Percentiles rank a stretch among this genome's conserved stretches.
Conservation (phyloP, 805 yeast genomes). For the Zygosaccharomyces bisporus region DNA sequence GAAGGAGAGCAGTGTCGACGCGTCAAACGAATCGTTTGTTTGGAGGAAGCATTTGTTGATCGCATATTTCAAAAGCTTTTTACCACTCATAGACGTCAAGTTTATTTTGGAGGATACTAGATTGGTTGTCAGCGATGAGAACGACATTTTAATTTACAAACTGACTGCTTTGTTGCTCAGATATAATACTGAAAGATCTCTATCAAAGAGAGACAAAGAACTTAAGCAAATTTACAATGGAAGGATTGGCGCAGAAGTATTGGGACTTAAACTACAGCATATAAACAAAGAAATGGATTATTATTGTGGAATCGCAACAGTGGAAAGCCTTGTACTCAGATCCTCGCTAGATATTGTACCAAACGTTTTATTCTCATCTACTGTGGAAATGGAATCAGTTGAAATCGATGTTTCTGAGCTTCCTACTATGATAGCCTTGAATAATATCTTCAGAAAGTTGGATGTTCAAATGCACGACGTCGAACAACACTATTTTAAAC, state of each 20-base stretch:
- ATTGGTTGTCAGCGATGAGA: constrained; percentile 33
- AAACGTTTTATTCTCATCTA: constrained; percentile 13
- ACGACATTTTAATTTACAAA: constrained; percentile 31
- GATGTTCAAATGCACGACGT: constrained; percentile 29
- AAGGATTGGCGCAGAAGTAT: constrained; percentile 20
- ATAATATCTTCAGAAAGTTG: constrained; percentile 22
- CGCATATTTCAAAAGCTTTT: constrained; percentile 24
- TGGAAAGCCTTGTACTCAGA: constrained; percentile 24
- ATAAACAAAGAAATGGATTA: constrained; percentile 16
- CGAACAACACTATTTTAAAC: constrained; percentile 31
- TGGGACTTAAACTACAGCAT: constrained; percentile 25
- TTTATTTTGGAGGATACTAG: constrained; percentile 41
- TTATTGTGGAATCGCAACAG: constrained; percentile 20
- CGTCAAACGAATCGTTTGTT: constrained; percentile 12
- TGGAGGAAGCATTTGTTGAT: constrained; percentile 12
- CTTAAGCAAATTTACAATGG: constrained; percentile 20
- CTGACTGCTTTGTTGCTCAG: constrained; percentile 30
- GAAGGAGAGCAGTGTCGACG: constrained; percentile 8
- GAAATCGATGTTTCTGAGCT: constrained; percentile 30
- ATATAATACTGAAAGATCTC: constrained; percentile 22
- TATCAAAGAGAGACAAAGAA: constrained; percentile 9
- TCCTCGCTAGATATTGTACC: constrained; percentile 28
- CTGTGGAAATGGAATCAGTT: constrained; percentile 25
- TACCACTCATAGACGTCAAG: constrained; percentile 38
- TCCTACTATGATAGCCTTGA: constrained; percentile 30